Percentiles rank a stretch among this genome's conserved stretches.
Conservation (phyloP, 352 stramenopile genomes). For the Phytophthora nicotianae region DNA sequence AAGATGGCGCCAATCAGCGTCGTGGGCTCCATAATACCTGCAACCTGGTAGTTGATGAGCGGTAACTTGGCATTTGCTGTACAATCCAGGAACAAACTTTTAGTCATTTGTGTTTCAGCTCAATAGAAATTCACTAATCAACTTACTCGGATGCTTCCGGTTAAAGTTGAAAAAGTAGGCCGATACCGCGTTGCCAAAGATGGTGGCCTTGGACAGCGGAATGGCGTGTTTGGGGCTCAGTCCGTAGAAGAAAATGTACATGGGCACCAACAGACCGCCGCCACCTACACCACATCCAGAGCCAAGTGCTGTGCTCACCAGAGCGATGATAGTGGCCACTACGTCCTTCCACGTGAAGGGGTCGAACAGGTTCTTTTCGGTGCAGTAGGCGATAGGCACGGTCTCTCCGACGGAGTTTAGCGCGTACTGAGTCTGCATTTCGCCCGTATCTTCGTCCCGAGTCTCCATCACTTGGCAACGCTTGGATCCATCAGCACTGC, state of each 20-base stretch:
- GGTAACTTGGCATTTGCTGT: slow-evolving; percentile 85
- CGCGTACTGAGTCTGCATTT: slow-evolving; percentile 39
- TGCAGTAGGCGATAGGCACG: slow-evolving; percentile 62
- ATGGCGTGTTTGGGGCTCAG: slow-evolving; percentile 96
- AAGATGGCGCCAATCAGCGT: slow-evolving; percentile 82
- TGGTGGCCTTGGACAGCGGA: slow-evolving; percentile 96
- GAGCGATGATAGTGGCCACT: slow-evolving; percentile 69
- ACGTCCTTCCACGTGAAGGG: slow-evolving; percentile 77
- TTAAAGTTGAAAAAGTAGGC: slow-evolving; percentile 94
- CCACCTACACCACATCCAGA: slow-evolving; percentile 93
- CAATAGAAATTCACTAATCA: not conserved
- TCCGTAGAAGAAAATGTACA: slow-evolving; percentile 96
- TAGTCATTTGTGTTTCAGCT: slow-evolving; percentile 4
- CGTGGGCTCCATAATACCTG: slow-evolving; percentile 98
- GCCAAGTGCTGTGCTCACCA: slow-evolving; percentile 88
- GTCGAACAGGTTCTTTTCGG: slow-evolving; percentile 84
- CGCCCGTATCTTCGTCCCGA: slow-evolving; percentile 39
- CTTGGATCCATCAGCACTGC: slow-evolving; percentile 62
- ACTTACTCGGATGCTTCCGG: slow-evolving; percentile 92
- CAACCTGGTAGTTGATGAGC: slow-evolving; percentile 98
- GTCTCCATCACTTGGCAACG: slow-evolving; percentile 57
- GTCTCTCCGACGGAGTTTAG: slow-evolving; percentile 38
- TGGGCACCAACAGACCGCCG: slow-evolving; percentile 96
- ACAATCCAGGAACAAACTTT: slow-evolving; percentile 2
- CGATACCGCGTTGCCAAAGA: slow-evolving; percentile 95